Evolutionary conservation across 2,329 filamentous ascomycete genomes (phyloP), one percentile per base, ranked within the genome.

Genomic region (Ophiosphaerella narmari): DNA sequence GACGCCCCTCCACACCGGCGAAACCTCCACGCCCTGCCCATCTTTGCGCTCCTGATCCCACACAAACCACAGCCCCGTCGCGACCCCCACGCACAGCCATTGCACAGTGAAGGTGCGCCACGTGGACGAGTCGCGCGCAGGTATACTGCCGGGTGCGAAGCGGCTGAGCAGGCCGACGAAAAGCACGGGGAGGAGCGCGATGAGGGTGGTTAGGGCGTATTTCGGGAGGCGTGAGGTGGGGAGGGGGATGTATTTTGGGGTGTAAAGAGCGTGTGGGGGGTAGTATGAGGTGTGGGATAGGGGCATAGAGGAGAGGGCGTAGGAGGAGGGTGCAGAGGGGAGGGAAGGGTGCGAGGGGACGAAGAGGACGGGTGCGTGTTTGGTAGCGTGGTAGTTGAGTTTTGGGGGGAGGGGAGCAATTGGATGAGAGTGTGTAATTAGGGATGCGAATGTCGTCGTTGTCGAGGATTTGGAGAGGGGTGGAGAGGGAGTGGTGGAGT

Each of bases 101-200:
- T 70, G 69, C 21, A 54, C 43, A 40, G 65, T 62, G 26, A 56
- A 70, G 41, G 52, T 54, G 7, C 37, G 46, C 44, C 68, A 61
- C 33, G 63, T 66, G 1, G 46, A 43, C 1, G 26, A 23, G 2
- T 59, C 56, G 7, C 36, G 2, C 5, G 13, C 13, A 1, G 66
- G 67, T 18, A 66, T 67, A 1, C 49, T 48, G 34, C 57, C 65
- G 1, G 32, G 2, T 13, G 59, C 37, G 45, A 70, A 70, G 18
- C 44, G 55, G 1, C 65, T 63, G 37, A 71, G 48, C 2, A 29
- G 45, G 7, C 60, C 66, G 23, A 57, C 67, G 38, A 70, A 47
- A 7, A 53, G 43, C n/a, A 70, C 24, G 9, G 66, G 57, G 1
- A 58, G 42, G 11, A 55, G 50, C 6, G 46, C 41, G 14, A 63